phyloP scores from a whole-genome alignment of 352 stramenopile genomes.

The Globisporangium spinosum region DNA sequence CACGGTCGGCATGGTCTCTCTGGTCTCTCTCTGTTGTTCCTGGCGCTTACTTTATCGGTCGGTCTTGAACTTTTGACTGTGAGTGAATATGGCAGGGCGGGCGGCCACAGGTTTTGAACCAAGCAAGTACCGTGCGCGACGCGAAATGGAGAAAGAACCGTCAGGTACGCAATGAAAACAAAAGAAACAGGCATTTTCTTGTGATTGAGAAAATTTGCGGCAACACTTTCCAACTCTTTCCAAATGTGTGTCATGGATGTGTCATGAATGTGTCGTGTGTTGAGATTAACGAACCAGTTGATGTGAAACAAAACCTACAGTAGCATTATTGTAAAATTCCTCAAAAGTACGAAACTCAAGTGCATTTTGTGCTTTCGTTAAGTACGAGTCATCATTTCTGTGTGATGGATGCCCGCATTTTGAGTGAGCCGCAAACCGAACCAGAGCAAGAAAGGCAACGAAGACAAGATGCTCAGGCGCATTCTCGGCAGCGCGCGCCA shows the following conservation, averaged over 20 bases:
- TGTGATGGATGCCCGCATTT: background rate
- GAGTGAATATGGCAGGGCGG: background rate
- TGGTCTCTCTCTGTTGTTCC: conserved; percentile 3
- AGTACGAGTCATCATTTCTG: background rate
- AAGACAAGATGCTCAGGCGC: conserved; percentile 16
- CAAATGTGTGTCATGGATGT: too few species aligned
- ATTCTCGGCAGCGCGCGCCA: conserved; percentile 37
- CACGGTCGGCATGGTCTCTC: conserved; percentile 95
- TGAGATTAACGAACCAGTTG: too few species aligned
- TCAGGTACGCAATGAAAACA: too few species aligned
- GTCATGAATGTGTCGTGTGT: too few species aligned
- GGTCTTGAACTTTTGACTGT: too few species aligned
- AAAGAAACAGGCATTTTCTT: conserved; percentile 8
- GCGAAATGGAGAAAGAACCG: too few species aligned
- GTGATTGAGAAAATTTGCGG: background rate
- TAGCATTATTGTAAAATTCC: too few species aligned
- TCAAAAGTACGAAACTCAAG: too few species aligned
- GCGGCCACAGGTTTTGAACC: conserved; percentile 4
- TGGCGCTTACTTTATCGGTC: too few species aligned
- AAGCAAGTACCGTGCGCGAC: too few species aligned
- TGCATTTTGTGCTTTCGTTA: background rate
- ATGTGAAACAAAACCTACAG: too few species aligned
- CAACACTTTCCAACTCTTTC: too few species aligned
- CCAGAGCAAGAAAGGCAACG: background rate
- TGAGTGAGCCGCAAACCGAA: background rate